A percentile compares a stretch with the other conserved stretches of the same genome.
phyloP scores from a whole-genome alignment of 2,329 filamentous ascomycete genomes.

The Fusarium sp. region DNA sequence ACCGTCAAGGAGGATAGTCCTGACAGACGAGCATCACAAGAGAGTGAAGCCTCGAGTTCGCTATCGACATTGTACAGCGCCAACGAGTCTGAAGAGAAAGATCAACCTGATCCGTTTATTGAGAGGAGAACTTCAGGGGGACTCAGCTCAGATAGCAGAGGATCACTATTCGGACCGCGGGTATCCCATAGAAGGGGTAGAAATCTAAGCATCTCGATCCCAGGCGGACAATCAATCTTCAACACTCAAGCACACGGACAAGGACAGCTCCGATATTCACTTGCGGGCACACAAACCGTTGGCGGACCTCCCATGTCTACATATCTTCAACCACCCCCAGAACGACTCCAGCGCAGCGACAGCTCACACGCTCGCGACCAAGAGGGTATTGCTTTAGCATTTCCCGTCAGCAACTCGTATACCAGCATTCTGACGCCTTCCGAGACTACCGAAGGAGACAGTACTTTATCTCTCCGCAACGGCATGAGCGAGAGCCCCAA shows the following conservation, averaged over 20 bases:
- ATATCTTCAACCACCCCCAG: conserved; percentile 37
- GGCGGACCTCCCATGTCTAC: conserved; percentile 36
- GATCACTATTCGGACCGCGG: conserved; percentile 37
- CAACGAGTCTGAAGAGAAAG: conserved; percentile 60
- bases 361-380: conserved; percentile 25
- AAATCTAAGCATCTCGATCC: conserved; percentile 40
- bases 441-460: conserved; percentile 40
- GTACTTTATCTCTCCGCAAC: conserved; percentile 17
- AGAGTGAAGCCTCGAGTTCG: conserved; percentile 64
- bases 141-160: conserved; percentile 20
- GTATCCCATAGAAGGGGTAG: conserved; percentile 33
- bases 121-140: conserved; percentile 29
- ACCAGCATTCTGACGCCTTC: conserved; percentile 47
- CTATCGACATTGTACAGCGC: conserved; percentile 69
- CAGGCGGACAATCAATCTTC: conserved; percentile 21
- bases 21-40: conserved; percentile 50
- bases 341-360: conserved; percentile 24
- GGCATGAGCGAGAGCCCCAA: conserved; percentile 29
- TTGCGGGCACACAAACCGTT: conserved; percentile 45
- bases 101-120: conserved; percentile 51
- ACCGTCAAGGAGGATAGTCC: conserved; percentile 32
- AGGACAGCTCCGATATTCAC: conserved; percentile 37
- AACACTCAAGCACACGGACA: conserved; percentile 21
- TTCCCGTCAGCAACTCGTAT: conserved; percentile 42
- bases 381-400: conserved; percentile 37